These are phyloP conservation scores for Trametes elegans DNA, from an alignment of 768 basidiomycete genomes.

Conservation along the genomic window DNA sequence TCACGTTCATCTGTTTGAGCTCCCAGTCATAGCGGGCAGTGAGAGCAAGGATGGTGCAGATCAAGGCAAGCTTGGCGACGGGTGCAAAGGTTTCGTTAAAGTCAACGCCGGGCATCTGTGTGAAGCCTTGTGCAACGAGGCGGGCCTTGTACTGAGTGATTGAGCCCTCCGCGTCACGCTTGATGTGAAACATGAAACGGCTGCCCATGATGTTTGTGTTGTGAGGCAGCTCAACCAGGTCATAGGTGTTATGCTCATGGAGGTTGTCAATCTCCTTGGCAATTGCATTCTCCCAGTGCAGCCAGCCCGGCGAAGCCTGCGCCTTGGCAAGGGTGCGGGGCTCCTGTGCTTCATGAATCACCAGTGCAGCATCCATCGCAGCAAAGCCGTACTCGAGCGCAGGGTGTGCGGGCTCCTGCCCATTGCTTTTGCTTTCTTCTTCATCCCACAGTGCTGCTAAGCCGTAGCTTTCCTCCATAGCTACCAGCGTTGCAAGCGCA, in stretches of 20 bases:
- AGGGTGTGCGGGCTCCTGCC: not conserved
- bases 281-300: no score
- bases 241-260: not conserved
- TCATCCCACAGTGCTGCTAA: not conserved
- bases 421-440: not conserved
- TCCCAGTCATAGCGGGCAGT: not conserved
- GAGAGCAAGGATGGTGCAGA: not conserved
- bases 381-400: not conserved
- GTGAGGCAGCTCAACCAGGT: not conserved
- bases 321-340: not conserved
- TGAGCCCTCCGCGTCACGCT: constrained; percentile 21
- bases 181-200: constrained; percentile 28
- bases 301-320: not conserved
- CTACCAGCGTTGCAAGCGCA: no score
- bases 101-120: constrained; percentile 30
- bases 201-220: constrained; percentile 10
- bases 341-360: not conserved
- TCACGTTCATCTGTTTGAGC: constrained; percentile 1
- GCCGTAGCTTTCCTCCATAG: not conserved
- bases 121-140: constrained; percentile 32
- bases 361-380: not conserved
- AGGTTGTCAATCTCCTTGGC: not conserved
- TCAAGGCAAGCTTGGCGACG: not conserved
- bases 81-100: constrained; percentile 28
- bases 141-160: constrained; percentile 24